Percentiles rank a stretch among this genome's conserved stretches.
Conservation (phyloP, 768 basidiomycete species). For the Calocybe gangraenosa region DNA sequence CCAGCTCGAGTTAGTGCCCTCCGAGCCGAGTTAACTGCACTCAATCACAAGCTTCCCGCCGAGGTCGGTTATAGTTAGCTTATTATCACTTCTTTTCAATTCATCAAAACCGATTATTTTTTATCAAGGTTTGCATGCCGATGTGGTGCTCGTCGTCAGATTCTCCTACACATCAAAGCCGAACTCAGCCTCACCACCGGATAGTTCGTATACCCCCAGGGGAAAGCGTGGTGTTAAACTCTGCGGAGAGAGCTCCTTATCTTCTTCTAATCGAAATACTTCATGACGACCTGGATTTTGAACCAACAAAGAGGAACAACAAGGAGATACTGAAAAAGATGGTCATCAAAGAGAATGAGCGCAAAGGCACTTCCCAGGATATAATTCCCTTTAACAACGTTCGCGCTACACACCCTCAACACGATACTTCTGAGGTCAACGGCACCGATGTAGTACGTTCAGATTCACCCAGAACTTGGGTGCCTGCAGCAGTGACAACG, state of each 20-base stretch:
- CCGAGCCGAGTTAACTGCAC: constrained; percentile 88
- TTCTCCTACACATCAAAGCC: constrained; percentile 31
- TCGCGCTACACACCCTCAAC: constrained; percentile 18
- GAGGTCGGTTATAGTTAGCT: constrained; percentile 55
- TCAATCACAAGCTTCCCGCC: constrained; percentile 95
- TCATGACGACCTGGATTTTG: constrained; percentile 88
- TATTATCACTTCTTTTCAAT: too few relatives aligned
- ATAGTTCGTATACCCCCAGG: constrained; percentile 97
- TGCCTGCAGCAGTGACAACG: constrained; percentile 20
- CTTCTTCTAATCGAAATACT: constrained; percentile 90
- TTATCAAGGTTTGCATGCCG: constrained; percentile 72
- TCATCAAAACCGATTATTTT: neutral
- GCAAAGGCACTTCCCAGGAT: constrained; percentile 54
- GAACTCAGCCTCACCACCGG: constrained; percentile 77
- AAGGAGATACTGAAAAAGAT: constrained; percentile 81
- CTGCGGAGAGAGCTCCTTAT: constrained; percentile 94
- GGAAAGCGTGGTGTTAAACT: constrained; percentile 96
- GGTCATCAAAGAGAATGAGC: constrained; percentile 59
- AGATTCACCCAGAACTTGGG: constrained; percentile 17
- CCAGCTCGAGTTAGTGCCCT: constrained; percentile 95
- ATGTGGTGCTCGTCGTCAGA: constrained; percentile 84
- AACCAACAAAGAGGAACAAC: constrained; percentile 78
- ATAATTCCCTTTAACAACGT: constrained; percentile 39
- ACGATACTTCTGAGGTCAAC: constrained; percentile 19
- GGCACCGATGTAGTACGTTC: constrained; percentile 26